These are phyloP conservation scores for Lolium multiflorum DNA, from an alignment of 176 grass and related monocot species.

Conservation along the genomic window DNA sequence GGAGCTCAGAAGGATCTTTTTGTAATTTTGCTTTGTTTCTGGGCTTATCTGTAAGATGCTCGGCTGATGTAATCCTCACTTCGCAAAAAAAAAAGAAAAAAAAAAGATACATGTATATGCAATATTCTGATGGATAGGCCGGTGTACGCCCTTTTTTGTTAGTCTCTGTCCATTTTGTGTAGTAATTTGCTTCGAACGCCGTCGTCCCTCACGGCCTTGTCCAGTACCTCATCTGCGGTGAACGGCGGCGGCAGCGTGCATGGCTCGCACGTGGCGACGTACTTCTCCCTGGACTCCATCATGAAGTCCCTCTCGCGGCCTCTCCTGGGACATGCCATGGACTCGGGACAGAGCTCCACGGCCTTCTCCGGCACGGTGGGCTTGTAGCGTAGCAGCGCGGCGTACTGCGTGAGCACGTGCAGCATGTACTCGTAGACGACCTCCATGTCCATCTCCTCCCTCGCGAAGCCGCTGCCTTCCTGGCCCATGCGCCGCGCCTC, in stretches of 20 bases:
- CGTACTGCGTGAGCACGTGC: slow-evolving; percentile 75
- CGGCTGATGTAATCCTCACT: no score
- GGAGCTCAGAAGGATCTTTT: no score
- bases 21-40: no score
- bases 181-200: no score
- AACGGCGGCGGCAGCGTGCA: slow-evolving; percentile 68
- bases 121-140: no score
- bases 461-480: slow-evolving; percentile 55
- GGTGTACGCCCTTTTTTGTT: no score
- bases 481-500: slow-evolving; percentile 52
- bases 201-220: no score
- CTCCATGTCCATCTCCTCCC: slow-evolving; percentile 68
- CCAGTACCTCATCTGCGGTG: slow-evolving; percentile 32
- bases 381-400: slow-evolving; percentile 69
- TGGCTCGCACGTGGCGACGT: slow-evolving; percentile 41
- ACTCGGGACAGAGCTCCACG: slow-evolving; percentile 63
- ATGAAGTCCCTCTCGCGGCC: slow-evolving; percentile 41
- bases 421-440: slow-evolving; percentile 95
- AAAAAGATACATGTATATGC: no score
- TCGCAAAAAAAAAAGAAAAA: no score
- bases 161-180: no score
- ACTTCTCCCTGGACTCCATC: slow-evolving; percentile 75
- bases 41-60: no score
- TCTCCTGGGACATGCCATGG: slow-evolving; percentile 54
- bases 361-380: slow-evolving; percentile 71